Evolutionary conservation across 768 basidiomycete species (phyloP).

Genomic region (Filobasidium floriforme): DNA sequence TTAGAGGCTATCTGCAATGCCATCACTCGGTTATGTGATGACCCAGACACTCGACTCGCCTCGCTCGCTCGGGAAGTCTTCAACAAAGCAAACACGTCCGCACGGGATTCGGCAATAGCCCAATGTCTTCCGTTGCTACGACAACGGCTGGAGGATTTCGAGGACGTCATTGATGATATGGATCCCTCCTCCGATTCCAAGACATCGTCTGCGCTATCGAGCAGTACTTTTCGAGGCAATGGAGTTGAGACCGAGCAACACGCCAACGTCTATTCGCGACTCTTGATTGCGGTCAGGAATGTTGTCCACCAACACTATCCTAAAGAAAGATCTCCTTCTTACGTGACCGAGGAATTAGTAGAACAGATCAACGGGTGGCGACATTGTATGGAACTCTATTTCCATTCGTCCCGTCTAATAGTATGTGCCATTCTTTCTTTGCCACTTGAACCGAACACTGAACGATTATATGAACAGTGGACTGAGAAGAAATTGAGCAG

Average conservation of each 20-base stretch:
- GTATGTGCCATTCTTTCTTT: not conserved
- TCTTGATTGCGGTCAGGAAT: not conserved
- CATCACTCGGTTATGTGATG: not conserved
- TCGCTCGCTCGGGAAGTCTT: not conserved
- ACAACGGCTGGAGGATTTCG: not conserved
- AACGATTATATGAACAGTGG: not conserved
- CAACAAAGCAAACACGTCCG: not conserved
- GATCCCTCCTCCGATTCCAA: not conserved
- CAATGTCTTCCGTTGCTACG: not conserved
- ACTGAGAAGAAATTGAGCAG: not conserved
- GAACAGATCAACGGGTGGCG: slow-evolving; percentile 7
- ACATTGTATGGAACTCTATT: slow-evolving; percentile 5
- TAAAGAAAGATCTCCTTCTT: not conserved
- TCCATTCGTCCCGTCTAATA: slow-evolving; percentile 10
- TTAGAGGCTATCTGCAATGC: slow-evolving; percentile 2
- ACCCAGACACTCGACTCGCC: not conserved
- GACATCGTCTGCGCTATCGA: not conserved
- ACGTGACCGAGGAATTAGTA: not conserved
- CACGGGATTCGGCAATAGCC: not conserved
- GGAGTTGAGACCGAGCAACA: not conserved
- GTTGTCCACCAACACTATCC: not conserved
- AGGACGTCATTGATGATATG: not conserved
- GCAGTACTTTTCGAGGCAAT: not conserved
- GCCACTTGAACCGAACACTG: too few relatives aligned
- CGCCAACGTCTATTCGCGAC: not conserved